Base-by-base conservation (phyloP, 2,329 filamentous ascomycete species). In the Aspergillus ibericus region DNA sequence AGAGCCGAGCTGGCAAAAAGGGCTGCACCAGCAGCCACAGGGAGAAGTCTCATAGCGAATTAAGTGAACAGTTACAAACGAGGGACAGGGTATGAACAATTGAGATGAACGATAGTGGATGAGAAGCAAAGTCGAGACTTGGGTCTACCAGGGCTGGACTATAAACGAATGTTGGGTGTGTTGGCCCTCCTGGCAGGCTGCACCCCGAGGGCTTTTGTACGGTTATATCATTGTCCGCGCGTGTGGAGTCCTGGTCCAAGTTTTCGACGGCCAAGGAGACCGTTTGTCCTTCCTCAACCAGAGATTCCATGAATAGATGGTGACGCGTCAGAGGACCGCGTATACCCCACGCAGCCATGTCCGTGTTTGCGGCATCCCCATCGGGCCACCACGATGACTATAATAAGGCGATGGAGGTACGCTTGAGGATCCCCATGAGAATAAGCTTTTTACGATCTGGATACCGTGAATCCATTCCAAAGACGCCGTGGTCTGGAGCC, bases 1-100 rank as follows among this genome's bases (percentile, higher is more conserved):
- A 76, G 68, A 60, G 75, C 76, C 65, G 66, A 71, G 61, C 77
- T 42, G 38, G 38, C 75, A 48, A 79, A 73, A 55, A 83, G 77
- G 56, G 85, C 74, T 25, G 59, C 57, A 46, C 63, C 59, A 46
- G 61, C 55, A n/a, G 63, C 51, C 15, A 64, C 59, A 1, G 59
- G 61, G 35, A 64, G 18, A 22, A 42, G 38, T 42, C 38, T 42
- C 38, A 42, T 42, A 5, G 10, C 6, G 38, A 12, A 42, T 22
- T 15, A 42, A 40, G 22, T 16, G 12, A 22, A 42, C 5, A 42
- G n/a, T 42, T 22, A 18, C 4, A 16, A 42, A 42, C 38, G 38
- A 42, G 18, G 13, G 38, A 42, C 18, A 20, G 38, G 38, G 20
- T 42, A 42, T 42, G 3, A 22, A 22, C 38, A 42, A 20, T 12